Conservation (phyloP, 352 stramenopile species). For the Heterotrichella gracilis region DNA sequence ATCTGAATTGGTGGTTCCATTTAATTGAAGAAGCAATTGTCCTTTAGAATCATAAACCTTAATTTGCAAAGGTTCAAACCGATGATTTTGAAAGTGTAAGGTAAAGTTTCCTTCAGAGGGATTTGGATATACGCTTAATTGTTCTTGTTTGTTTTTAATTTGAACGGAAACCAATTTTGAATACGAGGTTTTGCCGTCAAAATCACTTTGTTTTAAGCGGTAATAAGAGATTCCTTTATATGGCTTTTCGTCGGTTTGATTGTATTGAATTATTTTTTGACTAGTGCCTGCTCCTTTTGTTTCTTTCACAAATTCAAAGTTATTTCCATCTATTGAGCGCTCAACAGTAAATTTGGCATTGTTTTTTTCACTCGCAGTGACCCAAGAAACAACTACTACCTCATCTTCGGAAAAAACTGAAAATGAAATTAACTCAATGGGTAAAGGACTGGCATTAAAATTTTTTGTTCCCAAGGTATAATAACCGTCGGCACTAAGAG, state of each 20-base stretch:
- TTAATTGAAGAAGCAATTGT: too few species aligned
- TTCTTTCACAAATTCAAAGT: not conserved
- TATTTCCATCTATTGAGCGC: not conserved
- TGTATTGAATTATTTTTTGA: not conserved
- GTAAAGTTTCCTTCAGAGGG: not conserved
- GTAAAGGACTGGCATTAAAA: not conserved
- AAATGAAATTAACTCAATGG: not conserved
- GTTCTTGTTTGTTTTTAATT: not conserved
- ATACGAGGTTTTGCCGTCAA: not conserved
- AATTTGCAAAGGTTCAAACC: too few species aligned
- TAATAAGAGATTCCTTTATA: not conserved
- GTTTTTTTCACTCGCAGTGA: not conserved
- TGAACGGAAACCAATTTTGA: not conserved
- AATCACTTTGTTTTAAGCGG: not conserved
- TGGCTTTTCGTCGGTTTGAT: not conserved
- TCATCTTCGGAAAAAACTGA: not conserved
- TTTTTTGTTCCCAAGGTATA: not conserved
- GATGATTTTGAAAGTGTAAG: too few species aligned
- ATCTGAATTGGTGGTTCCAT: too few species aligned
- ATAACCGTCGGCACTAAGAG: not conserved
- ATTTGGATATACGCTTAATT: not conserved
- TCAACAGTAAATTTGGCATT: not conserved
- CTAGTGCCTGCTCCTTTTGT: not conserved
- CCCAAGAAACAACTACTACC: not conserved
- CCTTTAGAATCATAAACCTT: too few species aligned